These are phyloP conservation scores for Houttuynia cordata DNA, from an alignment of 164 flowering plant species.

Conservation along the genomic window DNA sequence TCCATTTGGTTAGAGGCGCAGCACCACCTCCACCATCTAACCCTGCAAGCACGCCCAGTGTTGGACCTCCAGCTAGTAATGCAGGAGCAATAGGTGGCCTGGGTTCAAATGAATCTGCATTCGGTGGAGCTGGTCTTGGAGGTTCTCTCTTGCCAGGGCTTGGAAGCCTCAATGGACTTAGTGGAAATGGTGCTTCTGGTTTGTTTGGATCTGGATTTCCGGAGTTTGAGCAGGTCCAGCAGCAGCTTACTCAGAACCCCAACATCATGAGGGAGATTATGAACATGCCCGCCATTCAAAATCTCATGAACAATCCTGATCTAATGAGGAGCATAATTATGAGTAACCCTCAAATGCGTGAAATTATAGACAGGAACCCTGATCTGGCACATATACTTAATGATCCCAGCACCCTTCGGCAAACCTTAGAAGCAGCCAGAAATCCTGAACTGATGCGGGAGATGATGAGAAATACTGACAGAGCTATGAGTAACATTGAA, in stretches of 20 bases:
- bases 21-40: constrained; percentile 39
- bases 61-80: constrained; percentile 24
- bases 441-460: constrained; percentile 97
- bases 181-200: constrained; percentile 44
- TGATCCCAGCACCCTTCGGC: constrained; percentile 79
- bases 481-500: constrained; percentile 98
- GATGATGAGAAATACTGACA: constrained; percentile 96
- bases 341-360: constrained; percentile 95
- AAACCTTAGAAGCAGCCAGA: constrained; percentile 85
- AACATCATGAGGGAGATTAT: constrained; percentile 88
- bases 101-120: constrained; percentile 32
- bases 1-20: constrained; percentile 77
- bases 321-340: constrained; percentile 70
- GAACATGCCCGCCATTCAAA: constrained; percentile 85
- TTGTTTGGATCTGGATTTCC: constrained; percentile 76
- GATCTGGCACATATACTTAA: constrained; percentile 87
- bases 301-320: constrained; percentile 83
- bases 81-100: constrained; percentile 17
- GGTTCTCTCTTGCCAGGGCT: constrained; percentile 55
- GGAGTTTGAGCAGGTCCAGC: constrained; percentile 75
- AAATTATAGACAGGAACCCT: constrained; percentile 81
- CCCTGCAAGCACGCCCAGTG: constrained; percentile 22
- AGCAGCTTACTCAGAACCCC: constrained; percentile 77
- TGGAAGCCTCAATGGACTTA: constrained; percentile 29
- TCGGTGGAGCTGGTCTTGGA: constrained; percentile 48